Base-by-base conservation (phyloP, 2,329 filamentous ascomycete genomes). In the Trichoderma sp. region DNA sequence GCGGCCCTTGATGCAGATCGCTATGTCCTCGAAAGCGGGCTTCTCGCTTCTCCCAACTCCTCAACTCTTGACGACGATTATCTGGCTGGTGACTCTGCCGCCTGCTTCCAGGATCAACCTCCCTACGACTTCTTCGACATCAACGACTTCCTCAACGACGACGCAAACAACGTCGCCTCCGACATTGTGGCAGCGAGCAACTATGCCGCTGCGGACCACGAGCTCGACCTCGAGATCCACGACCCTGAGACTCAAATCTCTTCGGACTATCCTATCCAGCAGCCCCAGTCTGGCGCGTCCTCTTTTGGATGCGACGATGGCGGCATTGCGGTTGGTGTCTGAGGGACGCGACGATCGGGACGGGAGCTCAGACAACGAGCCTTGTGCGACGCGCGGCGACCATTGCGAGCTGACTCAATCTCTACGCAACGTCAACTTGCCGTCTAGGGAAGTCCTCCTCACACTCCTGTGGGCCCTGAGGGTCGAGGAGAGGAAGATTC, bases 241-340 rank as follows among this genome's bases (percentile, higher is more conserved):
- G 81, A 88, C 83, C 78, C 81, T 88, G 82, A 86, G 86, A 85
- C 81, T 87, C 83, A 85, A 83, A 76, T 83, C 83, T 81, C 86
- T 88, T 80, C 83, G 82, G 82, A 87, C 84, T 83, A 88, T 90
- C 80, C 85, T 90, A 86, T 86, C 89, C 87, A 86, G 89, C 89
- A 90, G 88, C 88, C 88, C 88, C 86, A 85, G 82, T 80, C 84
- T 90, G 89, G 89, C 89, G 89, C 89, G 89, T 90, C 89, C 89
- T 77, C 83, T 90, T 76, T 82, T 81, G 88, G 88, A 90, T 90
- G 89, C 89, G 89, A 91, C 89, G 87, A 85, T 89, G 87, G 86
- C 79, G 85, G 87, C 85, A 83, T 87, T 91, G 89, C 89, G 88
- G 89, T 90, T 87, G 84, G 86, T 86, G 79, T 88, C 86, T 88